phyloP scores from a whole-genome alignment of 306 rosid species.

The Astragalus membranaceus region DNA sequence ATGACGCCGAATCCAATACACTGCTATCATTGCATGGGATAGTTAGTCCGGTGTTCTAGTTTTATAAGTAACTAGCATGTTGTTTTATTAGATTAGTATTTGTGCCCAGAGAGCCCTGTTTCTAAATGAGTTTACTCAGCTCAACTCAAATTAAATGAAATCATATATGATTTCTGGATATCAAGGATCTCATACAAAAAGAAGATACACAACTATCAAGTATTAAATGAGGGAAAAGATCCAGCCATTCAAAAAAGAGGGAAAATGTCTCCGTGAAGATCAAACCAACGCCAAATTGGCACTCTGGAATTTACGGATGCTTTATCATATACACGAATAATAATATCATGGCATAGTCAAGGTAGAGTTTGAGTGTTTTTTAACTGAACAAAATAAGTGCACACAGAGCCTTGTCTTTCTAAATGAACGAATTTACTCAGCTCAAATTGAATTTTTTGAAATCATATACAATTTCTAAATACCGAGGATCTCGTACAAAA shows the following conservation, averaged over 20 bases:
- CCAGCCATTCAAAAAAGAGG: no score
- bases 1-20: not conserved
- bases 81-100: not conserved
- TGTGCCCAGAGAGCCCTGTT: not conserved
- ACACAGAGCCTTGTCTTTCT: not conserved
- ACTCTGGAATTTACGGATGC: not conserved
- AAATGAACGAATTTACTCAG: not conserved
- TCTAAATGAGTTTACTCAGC: not conserved
- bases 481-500: not conserved
- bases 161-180: not conserved
- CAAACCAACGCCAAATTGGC: not conserved
- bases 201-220: not conserved
- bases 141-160: not conserved
- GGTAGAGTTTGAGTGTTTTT: not conserved
- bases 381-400: not conserved
- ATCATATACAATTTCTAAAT: not conserved
- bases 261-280: not conserved
- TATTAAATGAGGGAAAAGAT: not conserved
- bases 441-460: not conserved
- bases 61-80: not conserved
- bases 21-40: not conserved
- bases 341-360: not conserved
- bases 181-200: not conserved
- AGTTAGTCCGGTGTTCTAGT: not conserved
- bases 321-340: not conserved